Evolutionary conservation across 371 early-diverging fungal genomes (phyloP).

Genomic region (Mucor velutinosus): DNA sequence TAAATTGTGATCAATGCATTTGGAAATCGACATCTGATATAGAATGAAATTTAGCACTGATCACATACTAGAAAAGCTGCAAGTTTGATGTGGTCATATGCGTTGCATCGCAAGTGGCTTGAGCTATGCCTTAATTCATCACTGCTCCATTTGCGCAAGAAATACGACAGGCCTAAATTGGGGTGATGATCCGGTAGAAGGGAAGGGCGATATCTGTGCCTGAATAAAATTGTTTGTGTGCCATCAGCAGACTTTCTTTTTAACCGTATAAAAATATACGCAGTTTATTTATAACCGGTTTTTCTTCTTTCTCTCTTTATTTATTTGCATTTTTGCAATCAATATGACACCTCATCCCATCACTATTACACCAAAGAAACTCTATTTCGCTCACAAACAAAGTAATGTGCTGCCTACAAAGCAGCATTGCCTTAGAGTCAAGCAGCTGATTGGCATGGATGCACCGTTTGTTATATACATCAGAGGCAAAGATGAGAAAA

Average conservation of each 20-base stretch:
- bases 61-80: not conserved
- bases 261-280: not conserved
- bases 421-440: conserved; percentile 34
- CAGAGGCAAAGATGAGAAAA: conserved; percentile 30
- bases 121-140: not conserved
- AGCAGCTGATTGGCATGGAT: conserved; percentile 14
- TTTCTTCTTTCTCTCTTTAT: conserved; percentile 10
- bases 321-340: conserved; percentile 5
- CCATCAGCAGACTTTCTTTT: conserved; percentile 17
- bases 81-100: not conserved
- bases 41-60: not conserved
- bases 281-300: conserved; percentile 6
- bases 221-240: not conserved
- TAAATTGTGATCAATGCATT: not conserved
- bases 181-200: not conserved
- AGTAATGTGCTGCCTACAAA: conserved; percentile 23
- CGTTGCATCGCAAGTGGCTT: not conserved
- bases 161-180: not conserved
- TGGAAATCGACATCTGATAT: not conserved
- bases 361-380: conserved; percentile 3
- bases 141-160: not conserved
- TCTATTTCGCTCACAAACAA: not conserved
- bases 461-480: conserved; percentile 23
- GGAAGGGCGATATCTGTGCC: not conserved
- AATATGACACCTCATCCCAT: conserved; percentile 33